These are phyloP conservation scores for Tinospora cordifolia DNA, from an alignment of 164 flowering plant species.

Conservation along the genomic window DNA sequence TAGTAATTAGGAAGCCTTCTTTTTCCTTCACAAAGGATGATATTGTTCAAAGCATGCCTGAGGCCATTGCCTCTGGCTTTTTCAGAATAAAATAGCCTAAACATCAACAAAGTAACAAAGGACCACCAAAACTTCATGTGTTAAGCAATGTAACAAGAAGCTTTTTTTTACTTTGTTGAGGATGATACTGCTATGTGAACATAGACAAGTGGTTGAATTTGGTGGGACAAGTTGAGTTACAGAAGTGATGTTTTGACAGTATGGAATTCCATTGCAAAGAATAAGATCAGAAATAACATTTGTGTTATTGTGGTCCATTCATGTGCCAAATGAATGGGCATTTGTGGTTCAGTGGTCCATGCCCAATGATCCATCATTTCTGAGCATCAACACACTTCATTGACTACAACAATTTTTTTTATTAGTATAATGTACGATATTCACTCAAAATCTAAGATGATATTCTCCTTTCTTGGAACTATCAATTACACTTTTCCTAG, in stretches of 20 bases:
- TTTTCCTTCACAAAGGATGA: constrained; percentile 4
- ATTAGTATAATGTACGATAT: background rate
- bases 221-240: constrained; percentile 1
- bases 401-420: background rate
- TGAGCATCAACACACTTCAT: background rate
- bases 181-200: background rate
- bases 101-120: constrained; percentile 4
- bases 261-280: constrained; percentile 12
- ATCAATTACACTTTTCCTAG: background rate
- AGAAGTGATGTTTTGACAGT: background rate
- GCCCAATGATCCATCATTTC: background rate
- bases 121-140: constrained; percentile 11
- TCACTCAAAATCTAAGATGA: background rate
- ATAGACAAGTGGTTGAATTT: constrained; percentile 5
- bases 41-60: background rate
- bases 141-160: background rate
- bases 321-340: background rate
- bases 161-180: background rate
- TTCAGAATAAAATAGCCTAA: background rate
- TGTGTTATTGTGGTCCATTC: constrained; percentile 13
- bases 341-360: constrained; percentile 1
- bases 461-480: background rate
- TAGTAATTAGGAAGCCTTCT: background rate
- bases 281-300: constrained; percentile 1
- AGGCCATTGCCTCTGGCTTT: background rate